phyloP scores from a whole-genome alignment of 768 basidiomycete genomes.

The Auricularia cornea region DNA sequence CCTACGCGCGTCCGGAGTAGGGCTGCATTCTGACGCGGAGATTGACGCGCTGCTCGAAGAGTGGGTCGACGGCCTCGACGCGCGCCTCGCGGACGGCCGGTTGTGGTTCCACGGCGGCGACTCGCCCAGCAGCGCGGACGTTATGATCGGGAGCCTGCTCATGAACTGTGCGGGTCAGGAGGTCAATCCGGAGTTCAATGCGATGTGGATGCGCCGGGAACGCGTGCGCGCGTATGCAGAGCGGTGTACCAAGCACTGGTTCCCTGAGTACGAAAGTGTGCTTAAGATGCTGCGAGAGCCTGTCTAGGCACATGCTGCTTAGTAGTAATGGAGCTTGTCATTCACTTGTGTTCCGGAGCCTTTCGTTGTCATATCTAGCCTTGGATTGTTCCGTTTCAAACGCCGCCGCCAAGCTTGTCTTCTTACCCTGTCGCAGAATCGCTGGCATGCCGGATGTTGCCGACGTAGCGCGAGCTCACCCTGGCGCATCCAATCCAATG shows the following conservation, averaged over 20 bases:
- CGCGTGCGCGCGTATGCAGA: not conserved
- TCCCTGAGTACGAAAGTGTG: not conserved
- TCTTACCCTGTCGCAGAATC: too few species aligned
- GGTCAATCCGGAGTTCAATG: not conserved
- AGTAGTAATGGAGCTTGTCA: too few species aligned
- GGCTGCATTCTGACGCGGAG: slow-evolving; percentile 26
- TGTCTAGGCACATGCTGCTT: too few species aligned
- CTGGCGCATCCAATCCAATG: too few species aligned
- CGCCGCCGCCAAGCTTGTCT: too few species aligned
- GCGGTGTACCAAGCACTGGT: not conserved
- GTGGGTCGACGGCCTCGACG: slow-evolving; percentile 22
- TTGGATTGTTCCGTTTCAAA: too few species aligned
- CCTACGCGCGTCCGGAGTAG: slow-evolving; percentile 19
- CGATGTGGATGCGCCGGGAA: not conserved
- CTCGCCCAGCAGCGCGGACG: not conserved
- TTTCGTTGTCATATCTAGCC: too few species aligned
- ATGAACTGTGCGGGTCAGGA: not conserved
- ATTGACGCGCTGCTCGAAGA: slow-evolving; percentile 22
- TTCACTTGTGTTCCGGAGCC: too few species aligned
- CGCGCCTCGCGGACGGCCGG: slow-evolving; percentile 12
- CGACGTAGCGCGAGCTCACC: too few species aligned
- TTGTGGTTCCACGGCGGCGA: not conserved
- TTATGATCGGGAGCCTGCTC: not conserved
- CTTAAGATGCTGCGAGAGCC: too few species aligned
- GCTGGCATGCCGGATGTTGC: too few species aligned